Evolutionary conservation across 208 protist species (phyloP).

Genomic region (Phytomonas francai): DNA sequence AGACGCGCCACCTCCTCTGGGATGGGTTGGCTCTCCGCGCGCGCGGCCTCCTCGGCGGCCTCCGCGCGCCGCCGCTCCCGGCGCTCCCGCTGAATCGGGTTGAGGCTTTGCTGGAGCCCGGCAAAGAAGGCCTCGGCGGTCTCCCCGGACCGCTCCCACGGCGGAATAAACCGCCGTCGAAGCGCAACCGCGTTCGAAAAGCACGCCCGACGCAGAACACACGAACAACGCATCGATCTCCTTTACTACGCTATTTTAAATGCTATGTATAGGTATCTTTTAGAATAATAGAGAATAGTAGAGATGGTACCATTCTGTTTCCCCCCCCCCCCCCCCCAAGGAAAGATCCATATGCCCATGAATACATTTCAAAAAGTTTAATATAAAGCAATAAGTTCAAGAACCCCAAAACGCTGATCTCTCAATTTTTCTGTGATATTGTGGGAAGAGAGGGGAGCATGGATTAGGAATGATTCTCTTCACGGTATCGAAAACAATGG

Average conservation of each 20-base stretch:
- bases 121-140: conserved; percentile 73
- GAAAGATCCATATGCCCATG: too few relatives aligned
- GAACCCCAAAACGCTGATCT: background rate
- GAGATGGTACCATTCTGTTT: background rate
- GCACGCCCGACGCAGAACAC: background rate
- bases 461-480: background rate
- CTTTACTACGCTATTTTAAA: background rate
- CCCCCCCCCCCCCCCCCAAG: too few relatives aligned
- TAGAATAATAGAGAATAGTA: background rate
- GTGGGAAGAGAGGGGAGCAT: background rate
- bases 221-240: conserved; percentile 10
- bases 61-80: conserved; percentile 20
- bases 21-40: conserved; percentile 18
- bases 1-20: conserved; percentile 39
- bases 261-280: background rate
- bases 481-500: background rate
- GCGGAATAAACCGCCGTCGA: conserved; percentile 67
- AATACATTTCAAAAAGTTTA: background rate
- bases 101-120: conserved; percentile 52
- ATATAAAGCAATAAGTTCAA: background rate
- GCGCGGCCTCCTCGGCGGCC: conserved; percentile 19
- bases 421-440: background rate
- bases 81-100: conserved; percentile 51
- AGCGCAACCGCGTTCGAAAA: background rate
- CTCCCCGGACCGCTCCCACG: conserved; percentile 80